phyloP scores from a whole-genome alignment of 441 rosid genomes.

The Biscutella laevigata region DNA sequence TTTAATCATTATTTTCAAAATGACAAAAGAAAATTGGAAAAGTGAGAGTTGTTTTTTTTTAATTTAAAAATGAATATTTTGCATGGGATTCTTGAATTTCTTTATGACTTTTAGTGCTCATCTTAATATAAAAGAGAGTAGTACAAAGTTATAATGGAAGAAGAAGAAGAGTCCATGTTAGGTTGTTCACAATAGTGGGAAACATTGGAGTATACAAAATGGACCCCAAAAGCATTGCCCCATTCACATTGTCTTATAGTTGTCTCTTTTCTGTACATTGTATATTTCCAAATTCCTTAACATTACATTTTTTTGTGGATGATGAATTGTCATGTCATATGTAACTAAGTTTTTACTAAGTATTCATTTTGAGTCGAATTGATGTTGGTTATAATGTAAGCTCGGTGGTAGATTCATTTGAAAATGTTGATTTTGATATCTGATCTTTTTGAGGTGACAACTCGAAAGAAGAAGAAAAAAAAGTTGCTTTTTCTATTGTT shows the following conservation, averaged over 20 bases:
- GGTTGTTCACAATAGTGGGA: constrained; percentile 32
- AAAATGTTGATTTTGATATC: constrained; percentile 17
- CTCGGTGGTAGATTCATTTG: constrained; percentile 3
- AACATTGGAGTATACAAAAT: constrained; percentile 28
- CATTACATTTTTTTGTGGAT: background rate
- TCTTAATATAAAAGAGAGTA: constrained; percentile 20
- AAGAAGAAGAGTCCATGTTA: constrained; percentile 22
- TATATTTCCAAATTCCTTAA: constrained; percentile 2
- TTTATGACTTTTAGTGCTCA: constrained; percentile 20
- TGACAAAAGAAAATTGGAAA: too few relatives aligned
- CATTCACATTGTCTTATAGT: constrained; percentile 28
- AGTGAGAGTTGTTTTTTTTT: constrained; percentile 28
- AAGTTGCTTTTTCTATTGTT: background rate
- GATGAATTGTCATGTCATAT: background rate
- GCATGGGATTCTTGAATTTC: constrained; percentile 30
- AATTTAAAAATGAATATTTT: constrained; percentile 2
- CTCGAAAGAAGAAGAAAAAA: constrained; percentile 8
- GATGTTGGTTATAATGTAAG: constrained; percentile 11
- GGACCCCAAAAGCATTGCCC: constrained; percentile 23
- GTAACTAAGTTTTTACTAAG: background rate
- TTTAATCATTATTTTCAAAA: constrained; percentile 24
- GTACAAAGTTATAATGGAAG: constrained; percentile 16
- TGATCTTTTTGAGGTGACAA: constrained; percentile 22
- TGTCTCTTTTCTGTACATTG: constrained; percentile 22
- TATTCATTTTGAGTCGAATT: background rate